These are phyloP conservation scores for Sugiyamaella paludigena DNA, from an alignment of 1,139 yeast species.

Conservation along the genomic window DNA sequence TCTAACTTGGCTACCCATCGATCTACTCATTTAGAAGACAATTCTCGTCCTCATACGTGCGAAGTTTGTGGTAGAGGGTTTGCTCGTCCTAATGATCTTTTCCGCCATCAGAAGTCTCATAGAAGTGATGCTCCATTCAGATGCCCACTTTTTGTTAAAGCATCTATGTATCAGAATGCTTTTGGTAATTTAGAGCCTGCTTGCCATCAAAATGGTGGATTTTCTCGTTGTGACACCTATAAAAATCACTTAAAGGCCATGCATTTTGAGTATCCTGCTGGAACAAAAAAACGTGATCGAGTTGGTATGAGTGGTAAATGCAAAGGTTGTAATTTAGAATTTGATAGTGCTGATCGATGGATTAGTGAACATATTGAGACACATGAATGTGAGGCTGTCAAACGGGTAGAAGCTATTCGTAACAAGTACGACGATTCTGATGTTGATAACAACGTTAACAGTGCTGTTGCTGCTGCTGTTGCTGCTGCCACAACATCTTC, in stretches of 20 bases:
- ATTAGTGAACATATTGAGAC: slow-evolving; percentile 66
- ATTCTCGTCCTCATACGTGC: slow-evolving; percentile 75
- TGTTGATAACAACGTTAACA: background rate
- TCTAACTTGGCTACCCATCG: slow-evolving; percentile 84
- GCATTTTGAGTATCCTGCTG: slow-evolving; percentile 85
- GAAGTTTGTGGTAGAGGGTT: slow-evolving; percentile 77
- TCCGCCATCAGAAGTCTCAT: slow-evolving; percentile 81
- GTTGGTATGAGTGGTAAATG: slow-evolving; percentile 67
- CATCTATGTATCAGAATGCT: slow-evolving; percentile 15
- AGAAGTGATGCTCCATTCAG: slow-evolving; percentile 38
- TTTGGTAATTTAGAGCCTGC: slow-evolving; percentile 22
- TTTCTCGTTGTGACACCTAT: slow-evolving; percentile 85
- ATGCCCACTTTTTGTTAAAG: slow-evolving; percentile 35
- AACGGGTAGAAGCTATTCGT: slow-evolving; percentile 15
- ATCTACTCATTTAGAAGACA: slow-evolving; percentile 73
- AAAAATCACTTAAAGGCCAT: slow-evolving; percentile 87
- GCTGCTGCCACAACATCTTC: slow-evolving; percentile 6
- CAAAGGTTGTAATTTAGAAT: slow-evolving; percentile 66
- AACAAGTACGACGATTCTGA: slow-evolving; percentile 8
- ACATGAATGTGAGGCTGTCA: slow-evolving; percentile 30
- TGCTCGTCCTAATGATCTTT: slow-evolving; percentile 81
- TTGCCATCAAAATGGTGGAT: slow-evolving; percentile 81
- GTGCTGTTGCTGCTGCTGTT: slow-evolving; percentile 10
- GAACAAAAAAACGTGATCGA: slow-evolving; percentile 79
- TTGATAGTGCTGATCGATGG: slow-evolving; percentile 77